phyloP scores from a whole-genome alignment of 164 flowering plant genomes.

The Magnolia changhungtana region DNA sequence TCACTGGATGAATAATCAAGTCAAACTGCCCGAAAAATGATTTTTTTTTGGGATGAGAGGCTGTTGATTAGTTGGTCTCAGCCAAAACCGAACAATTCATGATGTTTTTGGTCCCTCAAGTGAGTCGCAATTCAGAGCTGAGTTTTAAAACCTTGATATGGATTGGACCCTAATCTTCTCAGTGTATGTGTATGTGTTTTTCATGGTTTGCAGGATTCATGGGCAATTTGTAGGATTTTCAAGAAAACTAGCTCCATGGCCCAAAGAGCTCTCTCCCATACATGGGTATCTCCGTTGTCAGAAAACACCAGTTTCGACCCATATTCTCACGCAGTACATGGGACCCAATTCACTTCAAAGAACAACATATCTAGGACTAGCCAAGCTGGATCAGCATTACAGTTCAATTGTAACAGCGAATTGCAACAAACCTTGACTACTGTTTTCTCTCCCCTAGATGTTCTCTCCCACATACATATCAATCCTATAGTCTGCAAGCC shows the following conservation, averaged over 20 bases:
- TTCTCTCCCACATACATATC: slow-evolving; percentile 31
- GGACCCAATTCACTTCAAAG: slow-evolving; percentile 43
- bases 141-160: neutral
- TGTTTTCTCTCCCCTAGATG: slow-evolving; percentile 23
- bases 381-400: slow-evolving; percentile 34
- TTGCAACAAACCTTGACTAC: slow-evolving; percentile 25
- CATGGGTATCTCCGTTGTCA: slow-evolving; percentile 57
- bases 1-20: neutral
- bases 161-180: neutral
- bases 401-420: slow-evolving; percentile 31
- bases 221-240: slow-evolving; percentile 98
- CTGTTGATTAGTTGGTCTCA: neutral
- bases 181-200: neutral
- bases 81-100: neutral
- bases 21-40: neutral
- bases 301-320: slow-evolving; percentile 31
- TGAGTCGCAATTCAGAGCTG: neutral
- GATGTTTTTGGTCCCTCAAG: neutral
- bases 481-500: slow-evolving; percentile 28
- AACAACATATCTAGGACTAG: slow-evolving; percentile 44
- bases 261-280: slow-evolving; percentile 76
- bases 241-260: slow-evolving; percentile 80
- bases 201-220: slow-evolving; percentile 62
- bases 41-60: neutral
- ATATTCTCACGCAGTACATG: slow-evolving; percentile 23